These are phyloP conservation scores for Fusarium mundagurra DNA, from an alignment of 2,329 filamentous ascomycete genomes.

Conservation along the genomic window DNA sequence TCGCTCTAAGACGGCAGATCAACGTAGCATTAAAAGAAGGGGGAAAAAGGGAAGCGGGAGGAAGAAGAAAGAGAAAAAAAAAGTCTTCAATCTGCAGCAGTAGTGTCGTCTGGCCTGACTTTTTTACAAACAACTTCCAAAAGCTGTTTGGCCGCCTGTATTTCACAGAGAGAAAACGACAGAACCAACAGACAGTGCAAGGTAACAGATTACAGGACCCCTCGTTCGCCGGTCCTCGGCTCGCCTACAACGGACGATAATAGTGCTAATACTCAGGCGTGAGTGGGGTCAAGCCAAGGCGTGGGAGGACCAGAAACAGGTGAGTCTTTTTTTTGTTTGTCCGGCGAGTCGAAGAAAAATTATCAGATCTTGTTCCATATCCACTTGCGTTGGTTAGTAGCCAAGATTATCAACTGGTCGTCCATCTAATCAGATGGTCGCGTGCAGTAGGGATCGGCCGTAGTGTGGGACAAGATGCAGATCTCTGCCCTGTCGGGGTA, in stretches of 20 bases:
- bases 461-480: background rate
- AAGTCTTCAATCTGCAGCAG: background rate
- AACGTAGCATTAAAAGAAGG: conserved; percentile 2
- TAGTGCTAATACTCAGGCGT: background rate
- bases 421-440: conserved; percentile 23
- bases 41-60: background rate
- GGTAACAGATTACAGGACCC: background rate
- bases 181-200: conserved; percentile 9
- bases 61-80: background rate
- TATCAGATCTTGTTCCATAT: conserved; percentile 16
- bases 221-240: conserved; percentile 5
- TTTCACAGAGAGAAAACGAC: background rate
- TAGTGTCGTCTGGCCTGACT: conserved; percentile 8
- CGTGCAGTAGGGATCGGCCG: conserved; percentile 15
- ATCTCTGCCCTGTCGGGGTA: background rate
- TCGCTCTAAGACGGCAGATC: background rate
- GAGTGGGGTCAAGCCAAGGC: background rate
- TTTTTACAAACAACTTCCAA: background rate
- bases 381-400: conserved; percentile 6
- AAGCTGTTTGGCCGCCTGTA: conserved; percentile 1
- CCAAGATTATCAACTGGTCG: conserved; percentile 17
- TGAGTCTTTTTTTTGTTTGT: background rate
- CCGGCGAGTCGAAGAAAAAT: background rate
- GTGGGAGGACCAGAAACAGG: background rate
- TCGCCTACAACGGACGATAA: background rate